phyloP scores from a whole-genome alignment of 2,329 filamentous ascomycete species.

The Colletotrichum australisinense region DNA sequence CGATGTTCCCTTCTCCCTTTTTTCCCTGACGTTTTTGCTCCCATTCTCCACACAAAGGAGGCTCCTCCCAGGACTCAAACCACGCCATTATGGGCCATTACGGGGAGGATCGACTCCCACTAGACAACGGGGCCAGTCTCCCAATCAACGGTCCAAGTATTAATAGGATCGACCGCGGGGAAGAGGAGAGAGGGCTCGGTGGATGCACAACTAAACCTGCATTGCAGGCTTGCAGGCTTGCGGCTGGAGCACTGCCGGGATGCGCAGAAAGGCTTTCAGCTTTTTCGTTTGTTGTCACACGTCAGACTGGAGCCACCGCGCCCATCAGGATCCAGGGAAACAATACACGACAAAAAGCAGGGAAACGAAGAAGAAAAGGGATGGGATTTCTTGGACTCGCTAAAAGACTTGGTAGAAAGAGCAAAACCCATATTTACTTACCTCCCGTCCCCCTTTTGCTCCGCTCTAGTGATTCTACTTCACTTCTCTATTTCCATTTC shows the following conservation, averaged over 20 bases:
- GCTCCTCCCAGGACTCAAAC: not conserved
- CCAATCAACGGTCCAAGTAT: slow-evolving; percentile 15
- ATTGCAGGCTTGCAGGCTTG: not conserved
- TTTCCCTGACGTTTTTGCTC: not conserved
- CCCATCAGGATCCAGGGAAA: slow-evolving; percentile 13
- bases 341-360: slow-evolving; percentile 8
- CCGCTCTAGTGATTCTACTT: not conserved
- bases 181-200: no score
- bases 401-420: not conserved
- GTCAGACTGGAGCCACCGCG: slow-evolving; percentile 29
- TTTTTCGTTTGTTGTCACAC: slow-evolving; percentile 22
- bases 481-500: not conserved
- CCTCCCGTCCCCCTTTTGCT: no score
- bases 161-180: slow-evolving; percentile 19
- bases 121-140: not conserved
- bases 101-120: slow-evolving; percentile 14
- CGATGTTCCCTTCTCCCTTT: not conserved
- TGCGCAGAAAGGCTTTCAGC: not conserved
- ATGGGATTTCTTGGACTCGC: not conserved
- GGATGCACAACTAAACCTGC: not conserved
- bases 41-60: not conserved
- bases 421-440: not conserved
- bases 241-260: not conserved
- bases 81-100: not conserved
- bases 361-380: not conserved